Evolutionary conservation across 169 alveolate genomes (phyloP), one percentile per base, ranked within the genome.

Genomic region (Cryptosporidium viatorum): DNA sequence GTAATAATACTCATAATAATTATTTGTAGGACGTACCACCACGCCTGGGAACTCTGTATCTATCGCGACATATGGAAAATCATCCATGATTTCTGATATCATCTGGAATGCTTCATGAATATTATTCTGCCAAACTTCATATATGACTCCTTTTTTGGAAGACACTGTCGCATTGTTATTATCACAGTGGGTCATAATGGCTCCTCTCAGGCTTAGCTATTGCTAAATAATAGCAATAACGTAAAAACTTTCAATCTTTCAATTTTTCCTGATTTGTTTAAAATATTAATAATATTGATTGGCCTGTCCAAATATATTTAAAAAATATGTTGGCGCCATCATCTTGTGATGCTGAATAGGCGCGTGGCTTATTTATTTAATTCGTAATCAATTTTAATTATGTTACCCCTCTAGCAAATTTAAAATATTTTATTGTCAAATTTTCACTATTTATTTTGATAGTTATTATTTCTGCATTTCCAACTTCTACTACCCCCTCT

Each of bases 1-100:
- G 94, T 98, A 98, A 91, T 98, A 97, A 91, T 96, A 96, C 91
- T 96, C 91, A 62, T 93, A 92, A 91, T 93, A 92, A 39, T 75
- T 75, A 69, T 93, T 92, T 35, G 98, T 96, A 68, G 98, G 98
- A 67, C 97, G 94, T 21, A 95, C 98, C 43, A 96, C 98, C 29
- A 96, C 95, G 33, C 98, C 98, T n/a, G 98, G 98, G 91, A 96
- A 96, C 89, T 96, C 98, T 55, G 98, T 96, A 86, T 96, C 97
- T 60, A 96, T 94, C 35, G 98, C 96, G 58, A 96, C 97, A 91
- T 96, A 96, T 75, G 96, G 98, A 91, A 91, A 96, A 37, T 85
- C 95, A 75, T 96, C 98, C 74, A 96, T 95, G n/a, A 96, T 93
- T 87, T 96, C 98, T 51, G 97, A 87, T 51, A 96, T 96, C 91